Base-by-base conservation (phyloP, 2,329 filamentous ascomycete genomes). In the Colletotrichum gigasporum region DNA sequence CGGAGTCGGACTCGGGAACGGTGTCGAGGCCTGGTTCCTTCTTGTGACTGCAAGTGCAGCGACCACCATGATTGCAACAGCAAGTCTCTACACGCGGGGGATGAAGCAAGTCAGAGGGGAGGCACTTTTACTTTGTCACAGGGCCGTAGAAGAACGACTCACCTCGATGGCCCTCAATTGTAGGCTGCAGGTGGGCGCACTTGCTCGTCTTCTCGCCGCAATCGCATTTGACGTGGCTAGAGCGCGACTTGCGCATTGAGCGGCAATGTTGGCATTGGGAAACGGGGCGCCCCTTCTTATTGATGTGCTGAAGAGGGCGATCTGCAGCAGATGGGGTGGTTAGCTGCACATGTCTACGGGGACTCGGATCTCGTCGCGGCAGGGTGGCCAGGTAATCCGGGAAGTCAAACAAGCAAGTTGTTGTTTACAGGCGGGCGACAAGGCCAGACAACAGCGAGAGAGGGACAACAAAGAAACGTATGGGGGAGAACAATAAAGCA, bases 241-340 rank as follows among this genome's bases (percentile, higher is more conserved):
- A 91, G 73, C 96, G 93, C 79, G 93, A 95, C 86, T 98, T 98
- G 82, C 96, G 94, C 85, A 97, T 91, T 70, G 91, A 89, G 78
- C 96, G 95, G 82, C 96, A 99, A 82, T 99, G 96, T 71, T 93
- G 88, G 81, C 96, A 99, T 90, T 99, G 96, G 72, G 96, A 97
- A 71, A 98, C 94, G 67, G 96, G 96, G 68, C 95, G 92, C 74
- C 95, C 95, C 84, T 98, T 98, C 79, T 97, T 97, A 80, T 96
- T 96, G 83, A 97, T 97, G 78, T 97, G 93, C 75, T 93, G 91
- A 69, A 98, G 87, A 69, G 92, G 92, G 71, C 95, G 93, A 79
- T 97, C 96, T 97, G 72, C 62, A 65, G 30, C 45, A 47, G 52
- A 41, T 35, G 54, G 28, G 41, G 52, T 9, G 57, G 69, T 75